These are phyloP conservation scores for Epicoccum sorghinum DNA, from an alignment of 2,329 filamentous ascomycete species.

Conservation along the genomic window DNA sequence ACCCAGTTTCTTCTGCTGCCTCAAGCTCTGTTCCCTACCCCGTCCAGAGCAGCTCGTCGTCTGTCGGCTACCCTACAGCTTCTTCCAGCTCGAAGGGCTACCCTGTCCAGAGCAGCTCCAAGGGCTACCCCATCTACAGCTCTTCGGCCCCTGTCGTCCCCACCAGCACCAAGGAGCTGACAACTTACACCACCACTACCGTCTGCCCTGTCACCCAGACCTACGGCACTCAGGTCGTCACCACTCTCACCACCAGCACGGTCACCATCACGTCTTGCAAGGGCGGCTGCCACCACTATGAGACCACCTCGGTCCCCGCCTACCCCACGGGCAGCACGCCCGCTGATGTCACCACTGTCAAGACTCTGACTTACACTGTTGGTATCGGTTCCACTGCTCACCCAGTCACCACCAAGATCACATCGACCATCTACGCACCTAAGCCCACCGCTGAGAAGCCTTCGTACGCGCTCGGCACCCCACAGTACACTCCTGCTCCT, in stretches of 20 bases:
- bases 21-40: conserved; percentile 7
- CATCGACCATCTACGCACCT: conserved; percentile 17
- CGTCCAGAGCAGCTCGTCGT: not conserved
- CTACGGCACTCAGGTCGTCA: conserved; percentile 23
- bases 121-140: conserved; percentile 12
- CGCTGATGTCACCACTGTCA: not conserved
- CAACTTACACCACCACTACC: conserved; percentile 32
- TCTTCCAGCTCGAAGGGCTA: not conserved
- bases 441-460: conserved; percentile 10
- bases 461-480: conserved; percentile 3
- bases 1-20: not conserved
- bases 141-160: conserved; percentile 2
- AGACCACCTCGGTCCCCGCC: conserved; percentile 8
- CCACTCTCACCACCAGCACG: conserved; percentile 44
- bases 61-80: not conserved
- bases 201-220: conserved; percentile 29
- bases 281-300: conserved; percentile 37
- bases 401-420: conserved; percentile 39
- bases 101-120: not conserved
- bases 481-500: conserved; percentile 14
- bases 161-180: conserved; percentile 31
- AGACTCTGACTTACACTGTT: conserved; percentile 30
- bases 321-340: conserved; percentile 10
- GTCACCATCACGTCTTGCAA: conserved; percentile 49
- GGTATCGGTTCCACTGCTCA: conserved; percentile 37